phyloP scores from a whole-genome alignment of 2,329 filamentous ascomycete species.

The Sordariomycetes sp. region DNA sequence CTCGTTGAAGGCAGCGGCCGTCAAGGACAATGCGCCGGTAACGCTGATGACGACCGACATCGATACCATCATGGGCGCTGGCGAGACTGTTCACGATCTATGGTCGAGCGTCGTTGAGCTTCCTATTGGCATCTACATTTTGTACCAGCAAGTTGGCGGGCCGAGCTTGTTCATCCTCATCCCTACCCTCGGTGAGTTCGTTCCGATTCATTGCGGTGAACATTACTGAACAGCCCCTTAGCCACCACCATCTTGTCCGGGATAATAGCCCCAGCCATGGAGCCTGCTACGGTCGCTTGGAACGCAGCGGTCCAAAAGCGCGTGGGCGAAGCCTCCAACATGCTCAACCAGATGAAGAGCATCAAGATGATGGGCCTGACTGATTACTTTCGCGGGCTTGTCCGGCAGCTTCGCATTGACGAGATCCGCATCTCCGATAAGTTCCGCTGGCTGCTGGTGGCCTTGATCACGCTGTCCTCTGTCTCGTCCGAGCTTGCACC shows the following conservation, averaged over 20 bases:
- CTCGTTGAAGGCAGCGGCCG: constrained; percentile 15
- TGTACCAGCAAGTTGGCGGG: constrained; percentile 22
- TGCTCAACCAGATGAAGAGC: constrained; percentile 30
- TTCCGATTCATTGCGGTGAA: neutral
- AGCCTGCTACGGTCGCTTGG: constrained; percentile 26
- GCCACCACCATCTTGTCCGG: constrained; percentile 11
- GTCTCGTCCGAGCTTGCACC: constrained; percentile 19
- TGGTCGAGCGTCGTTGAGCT: constrained; percentile 29
- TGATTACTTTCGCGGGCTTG: constrained; percentile 16
- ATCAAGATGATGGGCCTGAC: constrained; percentile 34
- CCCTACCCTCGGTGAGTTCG: constrained; percentile 14
- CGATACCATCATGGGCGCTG: constrained; percentile 19
- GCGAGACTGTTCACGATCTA: constrained; percentile 21
- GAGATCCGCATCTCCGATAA: constrained; percentile 28
- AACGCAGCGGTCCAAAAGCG: constrained; percentile 28
- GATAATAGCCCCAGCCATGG: constrained; percentile 15
- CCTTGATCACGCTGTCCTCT: constrained; percentile 17
- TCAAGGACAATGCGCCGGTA: constrained; percentile 26
- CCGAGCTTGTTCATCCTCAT: constrained; percentile 17
- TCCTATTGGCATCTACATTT: constrained; percentile 23
- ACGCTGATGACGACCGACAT: constrained; percentile 39
- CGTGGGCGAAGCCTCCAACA: constrained; percentile 26
- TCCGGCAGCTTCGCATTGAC: constrained; percentile 23
- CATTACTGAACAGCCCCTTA: neutral
- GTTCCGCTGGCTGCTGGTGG: constrained; percentile 24